These are phyloP conservation scores for Malassezia nana DNA, from an alignment of 1,284 basidiomycete genomes.

Conservation along the genomic window DNA sequence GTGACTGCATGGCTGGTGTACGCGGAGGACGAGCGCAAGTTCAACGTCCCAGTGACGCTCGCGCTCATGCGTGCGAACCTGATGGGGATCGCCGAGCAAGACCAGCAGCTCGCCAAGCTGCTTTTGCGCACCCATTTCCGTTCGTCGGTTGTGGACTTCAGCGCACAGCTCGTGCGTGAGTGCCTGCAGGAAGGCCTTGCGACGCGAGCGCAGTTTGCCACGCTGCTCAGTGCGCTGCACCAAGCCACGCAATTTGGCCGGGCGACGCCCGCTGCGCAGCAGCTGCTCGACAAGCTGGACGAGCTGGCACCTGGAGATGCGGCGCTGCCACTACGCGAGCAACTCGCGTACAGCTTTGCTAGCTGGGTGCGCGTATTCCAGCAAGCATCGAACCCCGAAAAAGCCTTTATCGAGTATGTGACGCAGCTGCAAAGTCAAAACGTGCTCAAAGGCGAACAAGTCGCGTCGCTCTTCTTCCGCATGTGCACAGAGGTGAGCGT, in stretches of 20 bases:
- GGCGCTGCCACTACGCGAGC: conserved; percentile 50
- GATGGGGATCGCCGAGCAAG: conserved; percentile 68
- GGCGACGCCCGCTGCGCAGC: conserved; percentile 65
- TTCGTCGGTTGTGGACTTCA: conserved; percentile 69
- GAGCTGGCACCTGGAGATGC: conserved; percentile 21
- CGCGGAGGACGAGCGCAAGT: conserved; percentile 87
- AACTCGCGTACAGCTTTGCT: conserved; percentile 56
- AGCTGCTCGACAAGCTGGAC: conserved; percentile 57
- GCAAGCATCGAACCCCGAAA: conserved; percentile 77
- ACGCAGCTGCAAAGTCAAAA: conserved; percentile 91
- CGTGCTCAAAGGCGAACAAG: conserved; percentile 88
- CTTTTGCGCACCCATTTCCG: conserved; percentile 62
- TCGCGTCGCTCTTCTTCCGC: conserved; percentile 95
- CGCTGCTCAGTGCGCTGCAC: conserved; percentile 70
- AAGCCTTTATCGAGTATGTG: conserved; percentile 93
- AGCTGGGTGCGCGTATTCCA: conserved; percentile 94
- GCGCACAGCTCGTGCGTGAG: conserved; percentile 72
- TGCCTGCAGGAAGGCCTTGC: conserved; percentile 62
- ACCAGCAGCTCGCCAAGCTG: conserved; percentile 82
- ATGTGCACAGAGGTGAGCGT: conserved; percentile 93
- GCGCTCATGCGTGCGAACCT: conserved; percentile 75
- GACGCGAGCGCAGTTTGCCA: conserved; percentile 69
- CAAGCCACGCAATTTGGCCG: conserved; percentile 59
- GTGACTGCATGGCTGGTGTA: conserved; percentile 94
- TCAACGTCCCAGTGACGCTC: conserved; percentile 86